These are phyloP conservation scores for Yamadazyma sp. DNA, from an alignment of 1,139 yeast genomes.

Conservation along the genomic window DNA sequence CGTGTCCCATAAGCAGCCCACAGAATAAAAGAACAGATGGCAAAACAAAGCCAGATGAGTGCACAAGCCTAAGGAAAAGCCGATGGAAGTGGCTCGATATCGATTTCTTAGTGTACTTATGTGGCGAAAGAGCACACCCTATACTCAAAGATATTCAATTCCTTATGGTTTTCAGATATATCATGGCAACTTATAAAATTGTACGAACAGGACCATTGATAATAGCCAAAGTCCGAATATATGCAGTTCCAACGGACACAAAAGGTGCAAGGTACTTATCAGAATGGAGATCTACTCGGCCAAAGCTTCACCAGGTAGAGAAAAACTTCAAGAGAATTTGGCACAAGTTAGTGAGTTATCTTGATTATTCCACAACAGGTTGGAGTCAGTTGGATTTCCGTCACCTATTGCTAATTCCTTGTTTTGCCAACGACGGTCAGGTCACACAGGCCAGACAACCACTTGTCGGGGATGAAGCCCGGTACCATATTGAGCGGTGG, in stretches of 20 bases:
- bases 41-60: neutral
- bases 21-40: neutral
- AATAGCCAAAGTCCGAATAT: slow-evolving; percentile 44
- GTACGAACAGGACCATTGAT: slow-evolving; percentile 9
- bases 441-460: neutral
- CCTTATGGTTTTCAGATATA: slow-evolving; percentile 36
- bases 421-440: slow-evolving; percentile 1
- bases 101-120: slow-evolving; percentile 19
- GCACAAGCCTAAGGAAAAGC: neutral
- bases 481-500: slow-evolving; percentile 37
- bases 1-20: neutral
- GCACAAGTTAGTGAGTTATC: slow-evolving; percentile 21
- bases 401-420: slow-evolving; percentile 12
- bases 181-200: slow-evolving; percentile 46
- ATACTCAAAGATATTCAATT: slow-evolving; percentile 37
- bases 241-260: slow-evolving; percentile 48
- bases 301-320: slow-evolving; percentile 20
- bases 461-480: slow-evolving; percentile 7
- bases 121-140: slow-evolving; percentile 17
- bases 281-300: slow-evolving; percentile 28
- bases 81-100: slow-evolving; percentile 59
- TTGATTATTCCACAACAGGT: slow-evolving; percentile 33
- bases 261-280: slow-evolving; percentile 31
- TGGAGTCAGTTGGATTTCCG: slow-evolving; percentile 12
- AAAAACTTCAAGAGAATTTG: slow-evolving; percentile 30